Conservation (phyloP, 257 asterid species). For the Sherardia arvensis region DNA sequence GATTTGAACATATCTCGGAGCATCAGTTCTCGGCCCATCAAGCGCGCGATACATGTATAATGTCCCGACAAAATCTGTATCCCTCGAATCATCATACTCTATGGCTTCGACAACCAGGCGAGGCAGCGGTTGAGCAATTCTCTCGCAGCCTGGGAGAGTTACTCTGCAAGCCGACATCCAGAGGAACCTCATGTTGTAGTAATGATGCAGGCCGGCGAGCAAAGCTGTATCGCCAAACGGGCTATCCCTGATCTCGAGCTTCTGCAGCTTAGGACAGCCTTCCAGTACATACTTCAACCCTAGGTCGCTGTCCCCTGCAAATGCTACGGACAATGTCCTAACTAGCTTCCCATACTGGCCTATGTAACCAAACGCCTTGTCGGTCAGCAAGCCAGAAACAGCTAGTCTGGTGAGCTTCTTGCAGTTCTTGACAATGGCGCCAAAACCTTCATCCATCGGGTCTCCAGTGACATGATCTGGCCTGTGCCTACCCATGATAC, state of each 20-base stretch:
- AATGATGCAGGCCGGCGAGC: conserved; percentile 40
- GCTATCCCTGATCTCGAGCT: conserved; percentile 50
- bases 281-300: conserved; percentile 34
- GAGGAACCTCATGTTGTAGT: conserved; percentile 45
- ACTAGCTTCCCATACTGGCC: conserved; percentile 40
- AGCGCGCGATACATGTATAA: conserved; percentile 49
- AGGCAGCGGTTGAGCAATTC: conserved; percentile 34
- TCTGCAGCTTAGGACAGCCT: conserved; percentile 47
- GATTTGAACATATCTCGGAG: conserved; percentile 29
- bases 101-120: conserved; percentile 38
- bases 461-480: conserved; percentile 40
- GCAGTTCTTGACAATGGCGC: conserved; percentile 52
- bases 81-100: conserved; percentile 7
- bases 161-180: conserved; percentile 46
- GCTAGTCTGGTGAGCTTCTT: conserved; percentile 48
- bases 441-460: conserved; percentile 56
- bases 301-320: conserved; percentile 42
- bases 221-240: conserved; percentile 45
- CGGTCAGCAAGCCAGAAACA: conserved; percentile 42
- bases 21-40: conserved; percentile 43
- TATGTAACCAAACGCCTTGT: conserved; percentile 34
- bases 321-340: conserved; percentile 46
- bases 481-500: conserved; percentile 41
- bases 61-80: conserved; percentile 24
- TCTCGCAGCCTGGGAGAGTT: conserved; percentile 29